Evolutionary conservation across 495 filamentous ascomycete species (phyloP).

Genomic region (Chaetomium tenue): DNA sequence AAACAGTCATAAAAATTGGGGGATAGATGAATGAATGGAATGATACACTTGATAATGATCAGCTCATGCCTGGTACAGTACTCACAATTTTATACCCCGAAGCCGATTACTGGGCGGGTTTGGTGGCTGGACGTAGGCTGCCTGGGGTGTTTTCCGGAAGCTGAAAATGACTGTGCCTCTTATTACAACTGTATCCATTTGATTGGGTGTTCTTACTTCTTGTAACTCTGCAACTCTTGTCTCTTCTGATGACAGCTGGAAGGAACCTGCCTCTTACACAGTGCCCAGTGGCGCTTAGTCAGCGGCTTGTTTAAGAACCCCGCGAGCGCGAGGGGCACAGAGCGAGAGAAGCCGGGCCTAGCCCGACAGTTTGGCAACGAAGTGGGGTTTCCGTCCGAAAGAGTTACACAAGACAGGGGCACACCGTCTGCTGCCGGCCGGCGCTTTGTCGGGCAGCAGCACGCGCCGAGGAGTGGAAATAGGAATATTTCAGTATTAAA

Average conservation of each 20-base stretch:
- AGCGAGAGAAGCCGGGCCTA: no score
- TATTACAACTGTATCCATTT: background rate
- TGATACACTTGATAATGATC: no score
- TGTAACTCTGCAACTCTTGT: no score
- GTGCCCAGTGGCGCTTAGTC: background rate
- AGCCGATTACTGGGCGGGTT: background rate
- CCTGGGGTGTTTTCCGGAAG: background rate
- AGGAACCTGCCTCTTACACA: background rate
- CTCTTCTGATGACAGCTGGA: background rate
- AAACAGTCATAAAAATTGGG: no score
- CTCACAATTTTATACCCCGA: background rate
- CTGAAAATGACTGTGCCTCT: background rate
- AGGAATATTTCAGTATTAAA: slow-evolving; percentile 6
- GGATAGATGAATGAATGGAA: no score
- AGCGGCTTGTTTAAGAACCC: background rate
- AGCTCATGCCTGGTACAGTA: no score
- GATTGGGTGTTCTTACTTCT: background rate
- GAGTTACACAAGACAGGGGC: background rate
- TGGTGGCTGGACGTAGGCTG: background rate
- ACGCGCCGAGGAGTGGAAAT: background rate
- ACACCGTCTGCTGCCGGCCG: background rate
- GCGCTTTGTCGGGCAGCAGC: background rate
- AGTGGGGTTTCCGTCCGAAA: slow-evolving; percentile 4
- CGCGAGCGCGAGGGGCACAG: background rate
- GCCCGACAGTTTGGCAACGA: background rate